Evolutionary conservation across 768 basidiomycete species (phyloP).

Genomic region (Suillus plorans): DNA sequence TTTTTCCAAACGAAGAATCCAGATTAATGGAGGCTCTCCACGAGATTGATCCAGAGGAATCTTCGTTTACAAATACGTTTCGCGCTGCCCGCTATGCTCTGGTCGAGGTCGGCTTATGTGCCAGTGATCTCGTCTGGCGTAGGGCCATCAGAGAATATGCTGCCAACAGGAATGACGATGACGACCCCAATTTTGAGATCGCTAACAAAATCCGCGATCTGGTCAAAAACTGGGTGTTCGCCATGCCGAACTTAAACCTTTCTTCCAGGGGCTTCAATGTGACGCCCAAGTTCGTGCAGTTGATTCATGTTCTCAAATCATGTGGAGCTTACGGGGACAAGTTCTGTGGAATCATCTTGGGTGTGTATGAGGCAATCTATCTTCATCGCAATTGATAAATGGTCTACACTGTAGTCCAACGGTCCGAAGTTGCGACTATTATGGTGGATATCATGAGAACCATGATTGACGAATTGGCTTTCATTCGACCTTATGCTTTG

Average conservation of each 20-base stretch:
- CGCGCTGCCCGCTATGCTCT: conserved; percentile 45
- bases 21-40: conserved; percentile 48
- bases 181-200: conserved; percentile 27
- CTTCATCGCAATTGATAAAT: conserved; percentile 2
- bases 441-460: conserved; percentile 59
- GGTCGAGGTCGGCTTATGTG: conserved; percentile 63
- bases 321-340: conserved; percentile 51
- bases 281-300: conserved; percentile 61
- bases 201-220: conserved; percentile 33
- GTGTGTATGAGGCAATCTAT: conserved; percentile 34
- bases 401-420: conserved; percentile 45
- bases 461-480: conserved; percentile 48
- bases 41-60: conserved; percentile 40
- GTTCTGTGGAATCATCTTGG: conserved; percentile 68
- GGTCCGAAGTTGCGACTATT: conserved; percentile 51
- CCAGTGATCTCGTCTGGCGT: conserved; percentile 70
- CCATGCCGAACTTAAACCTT: conserved; percentile 60
- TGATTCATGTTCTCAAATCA: conserved; percentile 59
- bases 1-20: conserved; percentile 35
- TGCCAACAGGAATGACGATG: conserved; percentile 36
- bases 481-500: conserved; percentile 55
- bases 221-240: conserved; percentile 61
- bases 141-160: conserved; percentile 42
- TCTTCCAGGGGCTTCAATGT: conserved; percentile 64
- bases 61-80: conserved; percentile 42